Evolutionary conservation across 2,329 filamentous ascomycete genomes (phyloP), one percentile per base, ranked within the genome.

Genomic region (Lasiodiplodia gonubiensis): DNA sequence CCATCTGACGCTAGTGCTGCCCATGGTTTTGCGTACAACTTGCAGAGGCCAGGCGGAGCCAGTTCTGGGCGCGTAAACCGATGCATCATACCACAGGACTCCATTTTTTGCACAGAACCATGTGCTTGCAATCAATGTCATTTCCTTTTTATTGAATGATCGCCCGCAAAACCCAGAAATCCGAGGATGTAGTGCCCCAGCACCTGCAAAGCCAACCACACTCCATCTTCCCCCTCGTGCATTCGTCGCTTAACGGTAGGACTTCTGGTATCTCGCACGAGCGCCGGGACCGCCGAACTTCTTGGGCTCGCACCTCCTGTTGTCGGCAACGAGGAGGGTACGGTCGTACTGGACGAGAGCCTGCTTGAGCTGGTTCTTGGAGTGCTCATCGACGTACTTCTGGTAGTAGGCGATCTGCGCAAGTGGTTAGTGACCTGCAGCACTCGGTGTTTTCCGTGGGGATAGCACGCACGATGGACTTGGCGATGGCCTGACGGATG

Each of bases 311-410:
- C 93, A 95, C 79, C 95, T 92, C 84, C 95, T 92, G 91, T 97
- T 97, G 86, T 99, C 95, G 84, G 95, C 95, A 79, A 99, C 95
- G 80, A 99, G 92, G 75, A 99, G 91, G 82, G 93, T 97, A 81
- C 94, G 90, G 88, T 97, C 93, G 88, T 94, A 99, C 83, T 93
- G 89, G 80, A 94, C 92, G 77, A 99, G 90, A 76, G 92, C 92
- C 86, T 94, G 91, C 93, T 98, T 99, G 81, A 99, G 89, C 86
- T 93, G 88, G 90, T 98, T 97, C 92, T 99, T 99, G 87, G 92
- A 93, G 92, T 98, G 94, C 92, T 99, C 95, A 82, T 99, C 95
- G 85, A 98, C 93, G 87, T 90, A 99, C 89, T 99, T 97, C 88
- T 97, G 94, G 92, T 97, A 98, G 91, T 97, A 97, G 84, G 93